Evolutionary conservation across 768 basidiomycete genomes (phyloP).

Genomic region (Gymnopilus junonius): DNA sequence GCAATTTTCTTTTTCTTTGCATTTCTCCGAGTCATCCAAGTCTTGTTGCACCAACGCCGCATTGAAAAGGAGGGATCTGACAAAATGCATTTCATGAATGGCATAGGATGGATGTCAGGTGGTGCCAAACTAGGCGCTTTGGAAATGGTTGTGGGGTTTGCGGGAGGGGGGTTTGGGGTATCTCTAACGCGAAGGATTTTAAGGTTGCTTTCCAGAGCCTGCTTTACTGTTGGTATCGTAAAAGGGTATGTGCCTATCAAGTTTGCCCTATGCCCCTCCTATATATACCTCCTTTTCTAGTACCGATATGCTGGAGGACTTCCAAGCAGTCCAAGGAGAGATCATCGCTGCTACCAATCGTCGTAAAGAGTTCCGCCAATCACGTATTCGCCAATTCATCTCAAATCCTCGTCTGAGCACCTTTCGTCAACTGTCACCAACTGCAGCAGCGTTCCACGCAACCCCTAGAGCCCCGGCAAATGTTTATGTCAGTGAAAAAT

Average conservation of each 20-base stretch:
- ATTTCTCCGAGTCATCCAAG: constrained; percentile 59
- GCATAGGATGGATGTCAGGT: constrained; percentile 66
- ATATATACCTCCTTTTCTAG: constrained; percentile 32
- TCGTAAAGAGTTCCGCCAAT: constrained; percentile 32
- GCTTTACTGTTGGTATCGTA: constrained; percentile 62
- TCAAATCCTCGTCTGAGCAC: constrained; percentile 59
- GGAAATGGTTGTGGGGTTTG: constrained; percentile 71
- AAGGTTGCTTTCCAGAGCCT: constrained; percentile 55
- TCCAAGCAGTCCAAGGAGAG: constrained; percentile 48
- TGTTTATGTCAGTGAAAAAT: constrained; percentile 5
- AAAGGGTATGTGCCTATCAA: constrained; percentile 60
- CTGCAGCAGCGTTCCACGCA: constrained; percentile 43
- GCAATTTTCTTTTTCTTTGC: constrained; percentile 59
- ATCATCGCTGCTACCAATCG: constrained; percentile 21
- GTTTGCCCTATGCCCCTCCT: neutral
- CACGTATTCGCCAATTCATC: constrained; percentile 50
- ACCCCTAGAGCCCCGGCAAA: constrained; percentile 29
- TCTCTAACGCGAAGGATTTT: constrained; percentile 61
- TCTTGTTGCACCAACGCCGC: constrained; percentile 52
- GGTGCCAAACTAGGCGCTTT: constrained; percentile 66
- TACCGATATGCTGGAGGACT: constrained; percentile 58
- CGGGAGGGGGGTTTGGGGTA: constrained; percentile 53
- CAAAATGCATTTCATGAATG: constrained; percentile 55
- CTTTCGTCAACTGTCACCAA: constrained; percentile 58
- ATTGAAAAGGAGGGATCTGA: constrained; percentile 52